Conservation (phyloP, 148 eudicot species). For the Vaccinium vitisidaea region DNA sequence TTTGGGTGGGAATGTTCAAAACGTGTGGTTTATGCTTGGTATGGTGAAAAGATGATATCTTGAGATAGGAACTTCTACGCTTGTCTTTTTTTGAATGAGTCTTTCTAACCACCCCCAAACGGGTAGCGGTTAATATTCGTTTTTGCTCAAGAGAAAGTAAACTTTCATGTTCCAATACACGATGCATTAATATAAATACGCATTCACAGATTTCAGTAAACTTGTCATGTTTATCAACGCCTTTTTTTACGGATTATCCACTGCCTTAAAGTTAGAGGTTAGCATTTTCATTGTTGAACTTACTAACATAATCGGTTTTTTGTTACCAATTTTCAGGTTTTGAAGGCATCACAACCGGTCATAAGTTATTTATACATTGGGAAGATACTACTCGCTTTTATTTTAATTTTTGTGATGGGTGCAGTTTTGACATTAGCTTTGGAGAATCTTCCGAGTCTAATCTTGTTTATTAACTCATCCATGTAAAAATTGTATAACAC, state of each 20-base stretch:
- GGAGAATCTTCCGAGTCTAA: slow-evolving; percentile 63
- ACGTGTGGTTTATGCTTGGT: background rate
- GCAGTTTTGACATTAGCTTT: slow-evolving; percentile 58
- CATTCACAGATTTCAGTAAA: too few species aligned
- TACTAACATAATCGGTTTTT: background rate
- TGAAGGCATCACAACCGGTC: slow-evolving; percentile 23
- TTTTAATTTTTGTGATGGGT: slow-evolving; percentile 60
- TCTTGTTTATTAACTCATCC: slow-evolving; percentile 44
- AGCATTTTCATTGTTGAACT: background rate
- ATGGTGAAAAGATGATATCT: background rate
- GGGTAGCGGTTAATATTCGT: background rate
- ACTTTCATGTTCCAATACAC: background rate
- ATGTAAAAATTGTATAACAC: slow-evolving; percentile 22
- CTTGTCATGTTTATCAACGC: background rate
- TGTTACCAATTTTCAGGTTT: slow-evolving; percentile 41
- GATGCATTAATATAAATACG: too few species aligned
- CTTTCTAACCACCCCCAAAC: background rate
- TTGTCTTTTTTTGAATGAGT: background rate
- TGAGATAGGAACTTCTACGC: background rate
- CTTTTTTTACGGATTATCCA: background rate
- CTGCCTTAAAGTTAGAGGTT: background rate
- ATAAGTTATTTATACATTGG: slow-evolving; percentile 41
- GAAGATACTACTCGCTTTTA: slow-evolving; percentile 67
- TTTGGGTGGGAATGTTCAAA: background rate
- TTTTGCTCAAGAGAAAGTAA: background rate